Evolutionary conservation across 768 basidiomycete genomes (phyloP).

Genomic region (Mycena capillaripes): DNA sequence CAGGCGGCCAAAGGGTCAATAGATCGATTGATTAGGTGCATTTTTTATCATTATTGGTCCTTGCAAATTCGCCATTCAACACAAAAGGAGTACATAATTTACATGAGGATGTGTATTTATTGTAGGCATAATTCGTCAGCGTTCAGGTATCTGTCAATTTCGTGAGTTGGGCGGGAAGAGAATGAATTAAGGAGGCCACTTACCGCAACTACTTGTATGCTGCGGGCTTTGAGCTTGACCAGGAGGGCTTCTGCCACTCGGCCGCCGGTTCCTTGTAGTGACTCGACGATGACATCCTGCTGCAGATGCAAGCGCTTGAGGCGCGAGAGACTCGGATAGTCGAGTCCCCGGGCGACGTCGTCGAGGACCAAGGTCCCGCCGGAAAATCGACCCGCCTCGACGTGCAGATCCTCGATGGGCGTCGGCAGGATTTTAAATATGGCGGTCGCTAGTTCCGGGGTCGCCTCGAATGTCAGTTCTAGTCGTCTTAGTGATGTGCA

Average conservation of each 20-base stretch:
- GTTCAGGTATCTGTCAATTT: not conserved
- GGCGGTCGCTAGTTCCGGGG: not conserved
- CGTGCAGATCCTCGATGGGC: not conserved
- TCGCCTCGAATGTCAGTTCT: not conserved
- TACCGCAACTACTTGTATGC: not conserved
- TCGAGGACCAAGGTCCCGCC: not conserved
- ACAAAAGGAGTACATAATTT: too few species aligned
- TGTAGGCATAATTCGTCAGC: too few species aligned
- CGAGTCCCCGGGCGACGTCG: not conserved
- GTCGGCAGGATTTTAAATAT: not conserved
- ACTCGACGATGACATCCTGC: not conserved
- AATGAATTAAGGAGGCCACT: not conserved
- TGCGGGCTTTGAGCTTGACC: not conserved
- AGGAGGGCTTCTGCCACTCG: not conserved
- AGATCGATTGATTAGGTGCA: too few species aligned
- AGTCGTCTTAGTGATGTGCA: not conserved
- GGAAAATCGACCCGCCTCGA: not conserved
- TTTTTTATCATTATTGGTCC: slow-evolving; percentile 5
- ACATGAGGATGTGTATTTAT: too few species aligned
- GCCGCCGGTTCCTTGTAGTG: not conserved
- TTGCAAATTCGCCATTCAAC: too few species aligned
- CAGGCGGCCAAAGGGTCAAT: too few species aligned
- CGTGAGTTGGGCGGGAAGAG: not conserved
- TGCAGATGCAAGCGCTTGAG: not conserved
- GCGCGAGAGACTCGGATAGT: not conserved